Evolutionary conservation across 108 stramenopile species (phyloP).

Genomic region (Skeletonema marinoi): DNA sequence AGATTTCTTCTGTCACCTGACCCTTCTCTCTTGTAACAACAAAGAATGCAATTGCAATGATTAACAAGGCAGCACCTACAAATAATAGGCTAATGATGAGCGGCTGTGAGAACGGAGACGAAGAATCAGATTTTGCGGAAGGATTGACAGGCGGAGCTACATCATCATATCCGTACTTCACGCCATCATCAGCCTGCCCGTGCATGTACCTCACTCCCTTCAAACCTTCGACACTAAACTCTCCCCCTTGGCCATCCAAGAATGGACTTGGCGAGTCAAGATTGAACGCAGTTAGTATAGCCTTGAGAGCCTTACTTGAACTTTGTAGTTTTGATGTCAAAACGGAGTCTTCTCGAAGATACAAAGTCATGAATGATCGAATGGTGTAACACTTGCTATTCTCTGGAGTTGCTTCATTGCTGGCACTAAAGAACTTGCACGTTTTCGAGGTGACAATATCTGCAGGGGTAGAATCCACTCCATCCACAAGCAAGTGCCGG

Average conservation of each 20-base stretch:
- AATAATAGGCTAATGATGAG: conserved; percentile 9
- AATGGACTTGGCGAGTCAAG: conserved; percentile 23
- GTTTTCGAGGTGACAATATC: neutral
- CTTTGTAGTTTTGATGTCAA: conserved; percentile 6
- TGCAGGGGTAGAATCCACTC: conserved; percentile 7
- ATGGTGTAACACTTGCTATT: conserved; percentile 18
- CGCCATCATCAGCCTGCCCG: conserved; percentile 22
- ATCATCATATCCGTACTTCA: neutral
- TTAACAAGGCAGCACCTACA: conserved; percentile 1
- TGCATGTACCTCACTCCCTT: conserved; percentile 26
- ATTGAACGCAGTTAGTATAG: conserved; percentile 26
- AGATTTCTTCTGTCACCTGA: conserved; percentile 4
- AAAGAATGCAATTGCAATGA: conserved; percentile 16
- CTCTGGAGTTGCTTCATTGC: neutral
- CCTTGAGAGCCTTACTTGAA: conserved; percentile 29
- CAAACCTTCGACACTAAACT: conserved; percentile 18
- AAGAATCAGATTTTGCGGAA: neutral
- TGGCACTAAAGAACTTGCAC: conserved; percentile 19
- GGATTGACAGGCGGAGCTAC: neutral
- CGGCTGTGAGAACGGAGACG: neutral
- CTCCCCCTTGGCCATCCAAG: neutral
- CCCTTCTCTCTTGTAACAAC: neutral
- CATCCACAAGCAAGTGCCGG: conserved; percentile 15
- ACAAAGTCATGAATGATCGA: conserved; percentile 30
- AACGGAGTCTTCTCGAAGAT: conserved; percentile 33